Evolutionary conservation across 768 basidiomycete species (phyloP).

Genomic region (Polyporus arcularius): DNA sequence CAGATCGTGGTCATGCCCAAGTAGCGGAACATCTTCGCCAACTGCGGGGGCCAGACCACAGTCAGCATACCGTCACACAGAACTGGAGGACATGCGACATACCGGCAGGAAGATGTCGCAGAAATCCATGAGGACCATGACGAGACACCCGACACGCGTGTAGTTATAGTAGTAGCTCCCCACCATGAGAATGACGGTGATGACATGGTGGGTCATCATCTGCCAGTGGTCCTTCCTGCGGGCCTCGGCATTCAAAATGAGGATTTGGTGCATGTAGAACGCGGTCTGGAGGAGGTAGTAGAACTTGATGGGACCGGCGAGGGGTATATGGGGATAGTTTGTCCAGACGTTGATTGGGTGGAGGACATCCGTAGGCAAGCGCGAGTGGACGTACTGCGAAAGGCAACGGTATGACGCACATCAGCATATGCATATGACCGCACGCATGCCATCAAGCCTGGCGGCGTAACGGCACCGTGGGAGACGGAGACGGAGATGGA

Average conservation of each 20-base stretch:
- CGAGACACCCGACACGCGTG: constrained; percentile 86
- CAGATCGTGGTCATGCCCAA: constrained; percentile 61
- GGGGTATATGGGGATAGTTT: constrained; percentile 78
- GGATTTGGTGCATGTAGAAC: constrained; percentile 89
- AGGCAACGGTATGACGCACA: neutral
- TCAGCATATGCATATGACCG: neutral
- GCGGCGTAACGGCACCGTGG: constrained; percentile 12
- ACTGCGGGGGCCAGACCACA: constrained; percentile 39
- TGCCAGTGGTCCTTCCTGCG: constrained; percentile 90
- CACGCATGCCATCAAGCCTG: neutral
- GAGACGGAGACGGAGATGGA: constrained; percentile 11
- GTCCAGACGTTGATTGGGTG: constrained; percentile 71
- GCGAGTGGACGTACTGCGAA: constrained; percentile 75
- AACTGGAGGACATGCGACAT: constrained; percentile 34
- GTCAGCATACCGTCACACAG: neutral
- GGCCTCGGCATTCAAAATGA: constrained; percentile 92
- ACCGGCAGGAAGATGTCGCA: constrained; percentile 93
- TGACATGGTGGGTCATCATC: constrained; percentile 95
- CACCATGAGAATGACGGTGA: constrained; percentile 79
- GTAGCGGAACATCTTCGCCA: constrained; percentile 95
- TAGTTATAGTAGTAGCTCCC: constrained; percentile 80
- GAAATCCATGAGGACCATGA: constrained; percentile 93
- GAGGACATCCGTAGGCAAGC: constrained; percentile 66
- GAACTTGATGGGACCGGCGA: constrained; percentile 83
- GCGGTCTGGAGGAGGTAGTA: constrained; percentile 87